These are phyloP conservation scores for Gossypium australe DNA, from an alignment of 345 rosid species.

Conservation along the genomic window DNA sequence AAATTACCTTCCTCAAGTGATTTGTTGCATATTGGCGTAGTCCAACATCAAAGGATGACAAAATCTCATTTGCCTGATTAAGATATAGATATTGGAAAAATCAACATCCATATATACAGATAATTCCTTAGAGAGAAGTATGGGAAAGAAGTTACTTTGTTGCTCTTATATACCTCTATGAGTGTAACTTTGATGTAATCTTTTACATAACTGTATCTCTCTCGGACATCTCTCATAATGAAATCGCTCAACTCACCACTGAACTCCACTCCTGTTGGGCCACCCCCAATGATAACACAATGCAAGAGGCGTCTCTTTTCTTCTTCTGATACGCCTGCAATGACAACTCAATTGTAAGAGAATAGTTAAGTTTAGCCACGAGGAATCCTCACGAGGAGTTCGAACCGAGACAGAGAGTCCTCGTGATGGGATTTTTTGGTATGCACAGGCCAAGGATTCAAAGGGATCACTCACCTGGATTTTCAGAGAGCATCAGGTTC, in stretches of 20 bases:
- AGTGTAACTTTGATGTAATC: constrained; percentile 78
- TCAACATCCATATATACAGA: background rate
- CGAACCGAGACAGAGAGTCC: background rate
- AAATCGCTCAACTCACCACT: constrained; percentile 96
- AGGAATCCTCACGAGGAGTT: background rate
- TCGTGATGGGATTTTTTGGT: background rate
- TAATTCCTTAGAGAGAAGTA: background rate
- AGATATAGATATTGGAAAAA: background rate
- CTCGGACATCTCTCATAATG: constrained; percentile 78
- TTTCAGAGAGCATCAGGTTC: constrained; percentile 88
- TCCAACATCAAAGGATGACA: constrained; percentile 72
- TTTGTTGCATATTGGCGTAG: constrained; percentile 56
- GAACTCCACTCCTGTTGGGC: constrained; percentile 97
- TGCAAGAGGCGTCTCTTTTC: constrained; percentile 81
- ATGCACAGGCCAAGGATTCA: background rate
- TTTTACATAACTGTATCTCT: constrained; percentile 64
- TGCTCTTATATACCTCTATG: constrained; percentile 55
- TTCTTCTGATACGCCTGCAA: constrained; percentile 62
- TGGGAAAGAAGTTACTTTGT: background rate
- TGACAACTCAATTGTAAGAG: background rate
- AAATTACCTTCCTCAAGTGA: constrained; percentile 54
- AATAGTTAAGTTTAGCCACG: background rate
- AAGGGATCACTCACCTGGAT: constrained; percentile 47
- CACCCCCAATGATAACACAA: constrained; percentile 92
- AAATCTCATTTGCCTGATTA: constrained; percentile 73